Evolutionary conservation across 768 basidiomycete genomes (phyloP), one percentile per base, ranked within the genome.

Genomic region (Rhodocollybia butyracea): DNA sequence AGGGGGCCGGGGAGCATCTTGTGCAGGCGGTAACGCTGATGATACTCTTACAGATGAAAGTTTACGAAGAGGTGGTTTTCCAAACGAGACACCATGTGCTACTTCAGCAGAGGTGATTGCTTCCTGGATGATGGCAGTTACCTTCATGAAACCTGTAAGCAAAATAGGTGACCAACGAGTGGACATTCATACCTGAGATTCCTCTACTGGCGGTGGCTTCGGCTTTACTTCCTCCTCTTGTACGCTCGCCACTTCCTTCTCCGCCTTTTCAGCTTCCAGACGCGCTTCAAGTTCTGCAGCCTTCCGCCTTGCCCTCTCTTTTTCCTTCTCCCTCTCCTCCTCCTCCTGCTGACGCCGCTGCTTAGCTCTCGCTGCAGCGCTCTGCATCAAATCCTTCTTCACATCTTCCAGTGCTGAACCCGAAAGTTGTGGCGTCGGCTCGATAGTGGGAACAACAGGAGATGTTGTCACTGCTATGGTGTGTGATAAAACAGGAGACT

Each of bases 331-430:
- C 15, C 92, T 79, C 60, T 89, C 86, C 58, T 85, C 87, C 65
- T 95, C 94, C 61, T 94, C 93, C 48, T 88, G 80, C 63, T 90
- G 86, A 45, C 91, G 75, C 52, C 93, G 76, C 58, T 87, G 80
- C 63, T 83, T 86, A 5, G 93, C 93, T 38, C 91, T 81, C 58
- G 90, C 91, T 2, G 93, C 93, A 5, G 89, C 89, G 53, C 70
- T 80, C 57, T 92, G 91, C 93, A 94, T 94, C 17, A 85, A 72
- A 43, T 84, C 83, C 66, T 89, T 88, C 55, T 81, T 78, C n/a
- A 74, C 80, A 50, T 83, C 83, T 48, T 91, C 88, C 29, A 89
- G 63, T 54, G 84, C 83, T 31, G 72, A 64, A 2, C 73, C 66
- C 24, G 65, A 63, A 7, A 74, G 54, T 34, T 63, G 64, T 24